Evolutionary conservation across 192 early-diverging fungal genomes (phyloP).

Genomic region (Gamsiella multidivaricata): DNA sequence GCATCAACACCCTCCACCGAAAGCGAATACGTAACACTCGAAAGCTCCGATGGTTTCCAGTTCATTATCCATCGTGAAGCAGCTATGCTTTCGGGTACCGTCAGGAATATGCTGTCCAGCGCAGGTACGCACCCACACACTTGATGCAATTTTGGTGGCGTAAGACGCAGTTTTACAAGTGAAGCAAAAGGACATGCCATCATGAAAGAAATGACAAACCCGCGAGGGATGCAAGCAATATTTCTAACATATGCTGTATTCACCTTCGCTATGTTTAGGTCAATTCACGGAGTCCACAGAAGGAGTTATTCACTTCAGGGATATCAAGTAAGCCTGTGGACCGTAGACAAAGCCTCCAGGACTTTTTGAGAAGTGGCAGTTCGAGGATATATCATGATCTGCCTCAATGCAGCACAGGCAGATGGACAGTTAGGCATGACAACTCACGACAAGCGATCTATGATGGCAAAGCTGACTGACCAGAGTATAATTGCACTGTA

Average conservation of each 20-base stretch:
- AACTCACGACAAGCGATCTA: background rate
- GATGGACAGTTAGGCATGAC: no score
- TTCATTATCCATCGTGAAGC: conserved; percentile 89
- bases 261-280: no score
- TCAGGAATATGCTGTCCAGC: conserved; percentile 93
- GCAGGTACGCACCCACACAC: conserved; percentile 62
- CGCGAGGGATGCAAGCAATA: background rate
- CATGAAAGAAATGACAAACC: no score
- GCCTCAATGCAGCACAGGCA: no score
- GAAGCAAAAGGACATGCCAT: no score
- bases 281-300: conserved; percentile 93
- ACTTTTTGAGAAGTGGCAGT: background rate
- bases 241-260: no score
- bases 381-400: no score
- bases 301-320: conserved; percentile 87
- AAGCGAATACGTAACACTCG: conserved; percentile 81
- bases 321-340: conserved; percentile 80
- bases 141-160: conserved; percentile 28
- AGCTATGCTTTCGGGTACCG: conserved; percentile 92
- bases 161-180: background rate
- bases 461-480: background rate
- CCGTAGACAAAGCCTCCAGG: no score
- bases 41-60: conserved; percentile 90
- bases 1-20: conserved; percentile 21
- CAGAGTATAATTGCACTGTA: conserved; percentile 39